A percentile compares a stretch with the other conserved stretches of the same genome.
These are phyloP conservation scores for Allium cepa DNA, from an alignment of 106 monocot genomes.

Conservation along the genomic window DNA sequence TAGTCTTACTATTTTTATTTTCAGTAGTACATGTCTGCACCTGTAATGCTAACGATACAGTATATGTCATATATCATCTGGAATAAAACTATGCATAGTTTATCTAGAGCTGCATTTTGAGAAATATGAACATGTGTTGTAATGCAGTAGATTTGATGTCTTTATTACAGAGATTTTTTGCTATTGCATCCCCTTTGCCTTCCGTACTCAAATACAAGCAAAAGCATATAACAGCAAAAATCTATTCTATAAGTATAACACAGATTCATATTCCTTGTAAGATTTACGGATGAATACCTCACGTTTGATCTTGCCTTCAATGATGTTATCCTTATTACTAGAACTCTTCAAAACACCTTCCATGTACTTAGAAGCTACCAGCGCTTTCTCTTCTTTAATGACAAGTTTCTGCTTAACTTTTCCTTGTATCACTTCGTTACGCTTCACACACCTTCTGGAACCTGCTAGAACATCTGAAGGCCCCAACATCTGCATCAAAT, in stretches of 20 bases:
- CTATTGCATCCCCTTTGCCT: too few relatives aligned
- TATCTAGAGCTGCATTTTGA: too few relatives aligned
- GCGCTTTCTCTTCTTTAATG: slow-evolving; percentile 77
- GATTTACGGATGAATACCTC: slow-evolving; percentile 31
- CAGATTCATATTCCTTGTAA: too few relatives aligned
- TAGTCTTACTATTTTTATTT: slow-evolving; percentile 5
- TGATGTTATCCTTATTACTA: slow-evolving; percentile 26
- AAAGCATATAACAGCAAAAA: too few relatives aligned
- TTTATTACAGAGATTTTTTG: too few relatives aligned
- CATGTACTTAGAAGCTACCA: slow-evolving; percentile 74
- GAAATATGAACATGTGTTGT: too few relatives aligned
- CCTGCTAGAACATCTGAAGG: slow-evolving; percentile 20
- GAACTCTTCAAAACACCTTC: slow-evolving; percentile 33
- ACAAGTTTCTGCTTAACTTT: slow-evolving; percentile 41
- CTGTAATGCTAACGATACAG: slow-evolving; percentile 49
- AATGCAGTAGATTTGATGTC: too few relatives aligned
- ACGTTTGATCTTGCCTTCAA: slow-evolving; percentile 18
- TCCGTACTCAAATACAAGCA: too few relatives aligned
- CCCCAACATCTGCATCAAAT: slow-evolving; percentile 71
- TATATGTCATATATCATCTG: neutral
- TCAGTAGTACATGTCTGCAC: slow-evolving; percentile 14
- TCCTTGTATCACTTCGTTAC: slow-evolving; percentile 13
- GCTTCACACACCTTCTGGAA: slow-evolving; percentile 10
- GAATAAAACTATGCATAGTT: too few relatives aligned
- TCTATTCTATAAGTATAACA: too few relatives aligned